Evolutionary conservation across 2,329 filamentous ascomycete genomes (phyloP), one percentile per base, ranked within the genome.

Genomic region (Aureobasidium sp.): DNA sequence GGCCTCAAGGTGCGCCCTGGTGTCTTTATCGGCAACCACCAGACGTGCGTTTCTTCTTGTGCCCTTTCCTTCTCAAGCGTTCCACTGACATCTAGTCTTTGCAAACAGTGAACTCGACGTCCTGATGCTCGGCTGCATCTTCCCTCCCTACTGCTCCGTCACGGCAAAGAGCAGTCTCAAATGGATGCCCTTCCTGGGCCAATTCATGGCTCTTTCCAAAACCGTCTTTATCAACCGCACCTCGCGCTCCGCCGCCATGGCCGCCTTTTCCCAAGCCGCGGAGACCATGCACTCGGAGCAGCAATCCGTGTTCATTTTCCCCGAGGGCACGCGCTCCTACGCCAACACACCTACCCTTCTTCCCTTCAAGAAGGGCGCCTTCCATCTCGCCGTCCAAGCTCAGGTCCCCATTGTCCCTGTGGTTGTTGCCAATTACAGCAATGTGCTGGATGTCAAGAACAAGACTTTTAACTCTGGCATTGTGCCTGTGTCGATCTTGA

Each of bases 351-450:
- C 94, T 1, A 84, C 82, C 63, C 78, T 99, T 69, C 80, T 97
- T 61, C 90, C 91, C n/a, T 99, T 97, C 82, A 99, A 99, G 79
- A 99, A 99, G 80, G 94, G 94, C 64, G 94, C 93, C 51, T 99
- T 99, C 77, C 93, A 99, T 75, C 82, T 99, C 37, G 94, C 94
- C 49, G 85, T 99, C 22, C 90, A 97, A 80, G 93, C 93, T 2
- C 89, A 91, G 67, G 94, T 97, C 6, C 92, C 92, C 29, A 90
- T 99, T 69, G 87, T 99, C 3, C 94, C 94, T 0, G 83, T 95
- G 39, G 79, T 80, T 2, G 73, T 75, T n/a, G 79, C 77, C 22
- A 81, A 81, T 67, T 82, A 82, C 68, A 72, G 68, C 64, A 73
- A 80, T 64, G 72, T 82, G 3, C 64, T 81, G 37, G 76, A 78